A percentile compares a stretch with the other conserved stretches of the same genome.
Conservation (phyloP, 805 yeast species). For the Candida rishiriensis region DNA sequence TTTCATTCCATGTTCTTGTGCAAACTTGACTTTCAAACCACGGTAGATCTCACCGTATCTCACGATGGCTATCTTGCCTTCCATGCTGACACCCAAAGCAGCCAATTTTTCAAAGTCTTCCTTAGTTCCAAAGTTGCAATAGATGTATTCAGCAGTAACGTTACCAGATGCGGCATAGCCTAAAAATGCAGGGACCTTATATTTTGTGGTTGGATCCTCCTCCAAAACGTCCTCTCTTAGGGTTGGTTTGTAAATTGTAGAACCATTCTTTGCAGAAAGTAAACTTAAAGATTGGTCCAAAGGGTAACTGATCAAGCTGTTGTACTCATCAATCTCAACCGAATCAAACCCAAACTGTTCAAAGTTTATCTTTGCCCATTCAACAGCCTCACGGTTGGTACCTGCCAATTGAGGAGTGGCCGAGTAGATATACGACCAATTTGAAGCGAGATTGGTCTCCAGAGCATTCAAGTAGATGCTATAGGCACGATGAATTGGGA, state of each 20-base stretch:
- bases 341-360: slow-evolving; percentile 52
- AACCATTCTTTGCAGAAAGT: slow-evolving; percentile 18
- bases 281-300: slow-evolving; percentile 47
- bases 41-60: slow-evolving; percentile 66
- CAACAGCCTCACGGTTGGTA: slow-evolving; percentile 40
- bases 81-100: slow-evolving; percentile 42
- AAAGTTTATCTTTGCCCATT: slow-evolving; percentile 58
- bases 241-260: slow-evolving; percentile 45
- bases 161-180: slow-evolving; percentile 76
- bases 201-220: slow-evolving; percentile 48
- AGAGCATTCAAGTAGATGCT: too few relatives aligned
- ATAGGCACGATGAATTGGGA: too few relatives aligned
- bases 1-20: slow-evolving; percentile 64
- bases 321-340: slow-evolving; percentile 49
- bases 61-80: slow-evolving; percentile 59
- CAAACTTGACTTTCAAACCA: slow-evolving; percentile 75
- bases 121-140: slow-evolving; percentile 63
- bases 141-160: slow-evolving; percentile 61
- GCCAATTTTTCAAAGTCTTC: slow-evolving; percentile 52
- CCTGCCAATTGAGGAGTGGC: slow-evolving; percentile 57
- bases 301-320: slow-evolving; percentile 62
- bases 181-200: slow-evolving; percentile 64
- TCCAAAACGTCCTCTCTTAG: slow-evolving; percentile 44
- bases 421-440: slow-evolving; percentile 54
- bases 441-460: slow-evolving; percentile 36